Evolutionary conservation across 2,329 filamentous ascomycete genomes (phyloP).

Genomic region (Ascochyta clinopodiicola): DNA sequence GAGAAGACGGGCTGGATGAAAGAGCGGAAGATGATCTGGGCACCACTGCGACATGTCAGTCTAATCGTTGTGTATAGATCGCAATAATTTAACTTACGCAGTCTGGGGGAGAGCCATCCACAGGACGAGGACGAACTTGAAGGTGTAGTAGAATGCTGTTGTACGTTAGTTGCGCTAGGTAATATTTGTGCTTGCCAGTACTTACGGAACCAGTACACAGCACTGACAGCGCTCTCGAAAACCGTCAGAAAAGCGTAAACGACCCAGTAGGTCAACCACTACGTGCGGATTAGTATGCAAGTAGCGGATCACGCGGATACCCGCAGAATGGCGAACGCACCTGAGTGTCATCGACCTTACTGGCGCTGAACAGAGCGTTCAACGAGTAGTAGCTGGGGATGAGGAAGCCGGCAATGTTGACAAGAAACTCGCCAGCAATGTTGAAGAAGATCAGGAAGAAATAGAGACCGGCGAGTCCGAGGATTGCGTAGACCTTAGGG

Average conservation of each 20-base stretch:
- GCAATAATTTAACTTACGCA: conserved; percentile 65
- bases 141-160: conserved; percentile 95
- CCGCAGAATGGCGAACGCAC: conserved; percentile 54
- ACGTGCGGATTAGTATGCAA: conserved; percentile 45
- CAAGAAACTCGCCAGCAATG: conserved; percentile 85
- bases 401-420: conserved; percentile 84
- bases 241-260: conserved; percentile 85
- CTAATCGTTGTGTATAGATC: conserved; percentile 23
- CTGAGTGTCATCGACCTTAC: conserved; percentile 81
- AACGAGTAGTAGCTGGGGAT: conserved; percentile 87
- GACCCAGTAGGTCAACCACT: conserved; percentile 87
- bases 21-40: conserved; percentile 95
- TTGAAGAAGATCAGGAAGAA: conserved; percentile 94
- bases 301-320: conserved; percentile 15
- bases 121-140: conserved; percentile 97
- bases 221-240: conserved; percentile 80
- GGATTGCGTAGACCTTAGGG: conserved; percentile 83
- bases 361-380: conserved; percentile 73
- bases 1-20: conserved; percentile 90
- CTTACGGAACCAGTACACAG: conserved; percentile 84
- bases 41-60: conserved; percentile 68
- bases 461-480: conserved; percentile 79
- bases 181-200: conserved; percentile 6
- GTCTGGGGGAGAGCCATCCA: conserved; percentile 98
- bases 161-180: conserved; percentile 15